phyloP scores from a whole-genome alignment of 139 green algal species.

The Chlorella sp. region DNA sequence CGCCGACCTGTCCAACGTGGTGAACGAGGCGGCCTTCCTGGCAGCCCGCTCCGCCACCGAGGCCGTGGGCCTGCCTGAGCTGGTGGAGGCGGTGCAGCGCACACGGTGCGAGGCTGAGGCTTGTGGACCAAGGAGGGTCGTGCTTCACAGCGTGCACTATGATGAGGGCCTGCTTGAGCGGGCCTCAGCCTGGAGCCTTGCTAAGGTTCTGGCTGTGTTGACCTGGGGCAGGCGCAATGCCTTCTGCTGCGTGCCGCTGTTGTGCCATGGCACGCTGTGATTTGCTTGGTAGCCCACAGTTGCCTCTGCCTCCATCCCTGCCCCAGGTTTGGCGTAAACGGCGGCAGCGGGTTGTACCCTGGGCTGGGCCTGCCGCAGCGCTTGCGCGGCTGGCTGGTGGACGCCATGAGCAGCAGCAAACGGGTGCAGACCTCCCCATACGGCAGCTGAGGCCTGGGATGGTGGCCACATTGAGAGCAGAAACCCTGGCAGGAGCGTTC shows the following conservation, averaged over 20 bases:
- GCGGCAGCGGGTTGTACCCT: conserved; percentile 22
- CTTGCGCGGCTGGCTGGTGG: conserved; percentile 39
- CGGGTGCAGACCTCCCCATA: conserved; percentile 28
- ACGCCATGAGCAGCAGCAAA: conserved; percentile 25
- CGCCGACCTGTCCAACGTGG: conserved; percentile 95
- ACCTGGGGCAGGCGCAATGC: not conserved
- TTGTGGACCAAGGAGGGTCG: too few species aligned
- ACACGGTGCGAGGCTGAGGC: conserved; percentile 38
- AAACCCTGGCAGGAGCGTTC: too few species aligned
- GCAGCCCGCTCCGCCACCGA: conserved; percentile 65
- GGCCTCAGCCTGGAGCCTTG: too few species aligned
- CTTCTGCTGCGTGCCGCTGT: not conserved
- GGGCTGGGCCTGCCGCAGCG: conserved; percentile 10
- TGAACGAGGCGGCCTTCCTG: conserved; percentile 93
- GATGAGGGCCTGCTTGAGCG: conserved; percentile 22
- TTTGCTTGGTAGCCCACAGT: not conserved
- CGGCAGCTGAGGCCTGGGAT: not conserved
- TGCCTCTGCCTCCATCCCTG: not conserved
- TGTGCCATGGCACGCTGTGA: too few species aligned
- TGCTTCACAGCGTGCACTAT: not conserved
- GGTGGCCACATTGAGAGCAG: too few species aligned
- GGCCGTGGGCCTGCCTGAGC: conserved; percentile 67
- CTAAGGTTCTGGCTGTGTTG: too few species aligned
- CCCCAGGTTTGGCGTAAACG: conserved; percentile 53
- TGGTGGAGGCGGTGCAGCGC: conserved; percentile 73